Evolutionary conservation across 192 early-diverging fungal species (phyloP).

Genomic region (Dissophora globulifera): DNA sequence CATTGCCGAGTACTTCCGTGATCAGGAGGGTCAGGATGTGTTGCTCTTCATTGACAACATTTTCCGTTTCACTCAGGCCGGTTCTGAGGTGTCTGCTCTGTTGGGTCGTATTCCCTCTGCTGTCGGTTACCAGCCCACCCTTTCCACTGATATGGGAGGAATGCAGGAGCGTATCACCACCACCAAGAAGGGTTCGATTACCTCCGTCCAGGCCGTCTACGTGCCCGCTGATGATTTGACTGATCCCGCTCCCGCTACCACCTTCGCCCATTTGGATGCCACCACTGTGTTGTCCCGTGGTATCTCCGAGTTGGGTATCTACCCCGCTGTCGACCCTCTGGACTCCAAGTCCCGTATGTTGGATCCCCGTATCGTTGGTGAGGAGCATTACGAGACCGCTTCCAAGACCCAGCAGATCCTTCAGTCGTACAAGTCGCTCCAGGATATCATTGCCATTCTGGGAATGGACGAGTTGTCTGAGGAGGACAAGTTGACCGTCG

Average conservation of each 20-base stretch:
- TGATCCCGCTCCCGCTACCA: slow-evolving; percentile 98
- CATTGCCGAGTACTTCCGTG: slow-evolving; percentile 99
- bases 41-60: slow-evolving; percentile 99
- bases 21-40: slow-evolving; percentile 99
- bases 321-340: slow-evolving; percentile 98
- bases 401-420: slow-evolving; percentile 95
- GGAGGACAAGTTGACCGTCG: slow-evolving; percentile 98
- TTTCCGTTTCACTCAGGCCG: slow-evolving; percentile 99
- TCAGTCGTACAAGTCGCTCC: slow-evolving; percentile 98
- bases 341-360: slow-evolving; percentile 99
- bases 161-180: slow-evolving; percentile 99
- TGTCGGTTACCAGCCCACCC: slow-evolving; percentile 99
- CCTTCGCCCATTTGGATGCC: slow-evolving; percentile 99
- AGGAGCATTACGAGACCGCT: slow-evolving; percentile 94
- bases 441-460: slow-evolving; percentile 99
- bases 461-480: slow-evolving; percentile 99
- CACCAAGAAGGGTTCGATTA: slow-evolving; percentile 99
- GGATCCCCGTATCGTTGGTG: slow-evolving; percentile 96
- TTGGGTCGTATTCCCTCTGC: slow-evolving; percentile 99
- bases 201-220: slow-evolving; percentile 98
- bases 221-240: slow-evolving; percentile 99
- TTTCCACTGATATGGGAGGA: slow-evolving; percentile 98
- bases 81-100: slow-evolving; percentile 99
- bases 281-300: slow-evolving; percentile 98
- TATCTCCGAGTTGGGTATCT: slow-evolving; percentile 99